Conservation (phyloP, 2,329 filamentous ascomycete genomes). For the Alternaria alternata region DNA sequence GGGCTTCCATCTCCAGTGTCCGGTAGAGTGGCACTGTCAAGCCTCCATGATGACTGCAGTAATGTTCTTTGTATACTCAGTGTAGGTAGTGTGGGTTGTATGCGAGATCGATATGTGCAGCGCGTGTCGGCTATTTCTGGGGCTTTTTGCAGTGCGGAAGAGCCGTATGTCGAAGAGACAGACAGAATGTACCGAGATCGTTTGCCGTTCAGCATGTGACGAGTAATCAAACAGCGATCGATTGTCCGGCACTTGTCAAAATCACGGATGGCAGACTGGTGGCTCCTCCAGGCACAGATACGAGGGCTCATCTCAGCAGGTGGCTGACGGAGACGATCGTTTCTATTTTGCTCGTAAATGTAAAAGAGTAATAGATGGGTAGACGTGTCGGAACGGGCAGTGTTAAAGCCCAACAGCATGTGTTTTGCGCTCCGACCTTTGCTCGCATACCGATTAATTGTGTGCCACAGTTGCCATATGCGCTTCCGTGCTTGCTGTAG, state of each 20-base stretch:
- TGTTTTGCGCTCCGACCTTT: background rate
- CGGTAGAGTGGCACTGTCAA: constrained; percentile 47
- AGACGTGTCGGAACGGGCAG: background rate
- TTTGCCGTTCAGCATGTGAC: constrained; percentile 9
- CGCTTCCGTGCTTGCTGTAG: constrained; percentile 16
- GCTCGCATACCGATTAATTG: constrained; percentile 9
- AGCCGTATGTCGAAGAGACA: background rate
- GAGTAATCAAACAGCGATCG: constrained; percentile 12
- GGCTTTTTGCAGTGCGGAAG: background rate
- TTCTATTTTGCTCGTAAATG: constrained; percentile 5
- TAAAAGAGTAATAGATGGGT: background rate
- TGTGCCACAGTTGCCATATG: constrained; percentile 14
- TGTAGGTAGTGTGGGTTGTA: constrained; percentile 32
- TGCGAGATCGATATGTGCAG: constrained; percentile 6
- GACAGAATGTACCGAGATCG: background rate
- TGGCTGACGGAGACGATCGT: constrained; percentile 4
- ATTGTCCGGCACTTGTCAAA: constrained; percentile 8
- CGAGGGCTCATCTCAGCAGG: constrained; percentile 14
- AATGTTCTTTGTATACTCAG: constrained; percentile 39
- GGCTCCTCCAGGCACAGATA: constrained; percentile 22
- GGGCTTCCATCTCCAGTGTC: constrained; percentile 41
- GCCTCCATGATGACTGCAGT: constrained; percentile 43
- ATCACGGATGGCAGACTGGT: constrained; percentile 15
- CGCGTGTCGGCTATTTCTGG: background rate
- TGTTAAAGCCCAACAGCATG: background rate